These are phyloP conservation scores for Trametes versicolor DNA, from an alignment of 1,284 basidiomycete species.

Conservation along the genomic window DNA sequence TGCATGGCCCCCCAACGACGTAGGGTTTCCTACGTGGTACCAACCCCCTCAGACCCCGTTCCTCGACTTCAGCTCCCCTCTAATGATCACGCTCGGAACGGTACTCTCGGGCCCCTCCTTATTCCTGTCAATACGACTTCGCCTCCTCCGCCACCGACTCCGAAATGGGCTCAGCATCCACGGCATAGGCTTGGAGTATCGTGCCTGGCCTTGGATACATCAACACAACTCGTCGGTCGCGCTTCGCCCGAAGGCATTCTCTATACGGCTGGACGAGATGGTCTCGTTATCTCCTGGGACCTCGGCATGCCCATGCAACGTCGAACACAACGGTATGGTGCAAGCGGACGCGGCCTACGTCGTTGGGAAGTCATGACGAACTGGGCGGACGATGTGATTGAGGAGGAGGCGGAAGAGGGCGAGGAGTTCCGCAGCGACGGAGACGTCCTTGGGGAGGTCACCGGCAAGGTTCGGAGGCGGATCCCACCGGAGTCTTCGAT, in stretches of 20 bases:
- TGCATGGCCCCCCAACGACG: conserved; percentile 54
- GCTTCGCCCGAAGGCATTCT: conserved; percentile 86
- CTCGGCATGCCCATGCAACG: conserved; percentile 74
- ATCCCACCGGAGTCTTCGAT: conserved; percentile 49
- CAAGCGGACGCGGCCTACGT: conserved; percentile 38
- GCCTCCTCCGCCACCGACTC: conserved; percentile 43
- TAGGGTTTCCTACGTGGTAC: conserved; percentile 89
- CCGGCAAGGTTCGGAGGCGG: conserved; percentile 39
- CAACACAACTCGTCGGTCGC: conserved; percentile 76
- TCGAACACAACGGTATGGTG: conserved; percentile 49
- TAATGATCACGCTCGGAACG: conserved; percentile 65
- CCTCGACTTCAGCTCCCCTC: conserved; percentile 80
- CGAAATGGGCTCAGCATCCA: conserved; percentile 59
- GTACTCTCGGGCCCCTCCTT: conserved; percentile 74
- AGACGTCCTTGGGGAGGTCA: conserved; percentile 80
- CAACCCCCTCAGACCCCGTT: conserved; percentile 69
- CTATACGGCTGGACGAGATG: conserved; percentile 94
- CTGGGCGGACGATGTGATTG: conserved; percentile 77
- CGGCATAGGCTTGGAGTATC: conserved; percentile 90
- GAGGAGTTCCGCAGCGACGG: conserved; percentile 70
- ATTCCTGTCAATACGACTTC: conserved; percentile 55
- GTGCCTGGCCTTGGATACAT: conserved; percentile 86
- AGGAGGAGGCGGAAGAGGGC: conserved; percentile 64
- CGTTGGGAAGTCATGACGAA: conserved; percentile 84
- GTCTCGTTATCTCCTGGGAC: conserved; percentile 93